phyloP scores from a whole-genome alignment of 2,329 filamentous ascomycete genomes.

The Lecanicillium sp. region DNA sequence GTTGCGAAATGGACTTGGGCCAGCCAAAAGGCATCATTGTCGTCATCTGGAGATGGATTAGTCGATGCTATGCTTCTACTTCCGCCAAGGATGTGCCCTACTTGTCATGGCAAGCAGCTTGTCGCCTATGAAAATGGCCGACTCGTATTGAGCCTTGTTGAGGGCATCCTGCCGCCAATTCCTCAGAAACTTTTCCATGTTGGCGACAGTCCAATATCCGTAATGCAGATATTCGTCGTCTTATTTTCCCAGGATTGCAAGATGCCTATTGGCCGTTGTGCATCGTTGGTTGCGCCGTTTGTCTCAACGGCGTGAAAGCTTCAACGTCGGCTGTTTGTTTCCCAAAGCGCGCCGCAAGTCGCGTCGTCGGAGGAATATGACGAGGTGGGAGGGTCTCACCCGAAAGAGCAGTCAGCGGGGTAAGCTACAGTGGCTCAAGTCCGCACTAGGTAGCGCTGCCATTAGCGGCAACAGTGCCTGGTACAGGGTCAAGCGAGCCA shows the following conservation, averaged over 20 bases:
- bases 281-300: not conserved
- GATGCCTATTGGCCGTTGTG: not conserved
- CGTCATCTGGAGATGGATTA: constrained; percentile 55
- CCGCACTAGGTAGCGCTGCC: too few species aligned
- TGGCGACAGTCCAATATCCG: not conserved
- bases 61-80: constrained; percentile 4
- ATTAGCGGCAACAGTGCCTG: too few species aligned
- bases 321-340: not conserved
- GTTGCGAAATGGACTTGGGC: constrained; percentile 97
- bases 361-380: too few species aligned
- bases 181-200: constrained; percentile 87
- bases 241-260: not conserved
- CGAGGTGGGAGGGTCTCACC: too few species aligned
- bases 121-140: constrained; percentile 94
- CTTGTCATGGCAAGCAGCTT: constrained; percentile 92
- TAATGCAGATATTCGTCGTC: not conserved
- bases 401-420: too few species aligned
- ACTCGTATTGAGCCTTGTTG: constrained; percentile 93
- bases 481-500: too few species aligned
- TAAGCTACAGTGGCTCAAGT: too few species aligned
- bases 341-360: too few species aligned
- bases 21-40: constrained; percentile 92
- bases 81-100: constrained; percentile 37
- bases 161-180: constrained; percentile 93
- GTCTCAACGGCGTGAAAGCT: not conserved